Conservation (phyloP, 306 rosid species). For the Lotus japonicus region DNA sequence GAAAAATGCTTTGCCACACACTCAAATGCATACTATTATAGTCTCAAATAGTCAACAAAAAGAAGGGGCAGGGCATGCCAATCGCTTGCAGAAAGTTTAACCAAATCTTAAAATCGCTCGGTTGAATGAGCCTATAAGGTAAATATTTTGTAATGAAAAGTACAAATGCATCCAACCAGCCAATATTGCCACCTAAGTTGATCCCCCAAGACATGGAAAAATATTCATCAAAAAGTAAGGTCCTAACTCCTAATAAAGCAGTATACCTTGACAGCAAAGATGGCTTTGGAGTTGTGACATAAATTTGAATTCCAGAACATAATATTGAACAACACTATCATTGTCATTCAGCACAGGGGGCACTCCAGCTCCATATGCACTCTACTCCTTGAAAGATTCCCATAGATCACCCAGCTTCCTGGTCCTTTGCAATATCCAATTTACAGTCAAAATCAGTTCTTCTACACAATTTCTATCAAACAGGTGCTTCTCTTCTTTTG, state of each 20-base stretch:
- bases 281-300: constrained; percentile 33
- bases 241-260: not conserved
- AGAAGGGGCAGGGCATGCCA: no score
- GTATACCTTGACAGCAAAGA: constrained; percentile 46
- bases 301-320: constrained; percentile 75
- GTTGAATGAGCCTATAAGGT: no score
- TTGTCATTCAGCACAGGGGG: constrained; percentile 59
- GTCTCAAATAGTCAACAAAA: no score
- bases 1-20: no score
- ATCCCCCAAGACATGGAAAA: not conserved
- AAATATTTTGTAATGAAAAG: not conserved
- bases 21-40: no score
- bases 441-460: not conserved
- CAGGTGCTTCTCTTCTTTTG: no score
- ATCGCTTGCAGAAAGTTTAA: no score
- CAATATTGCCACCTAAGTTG: not conserved
- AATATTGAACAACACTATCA: constrained; percentile 61
- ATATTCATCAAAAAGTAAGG: not conserved
- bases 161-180: not conserved
- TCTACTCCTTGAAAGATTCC: constrained; percentile 78
- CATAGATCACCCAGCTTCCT: constrained; percentile 63
- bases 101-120: no score
- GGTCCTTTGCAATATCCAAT: constrained; percentile 40
- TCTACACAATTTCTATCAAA: no score
- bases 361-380: constrained; percentile 85